Conservation (phyloP, 176 grass and related monocot species). For the Cenchrus americanus region DNA sequence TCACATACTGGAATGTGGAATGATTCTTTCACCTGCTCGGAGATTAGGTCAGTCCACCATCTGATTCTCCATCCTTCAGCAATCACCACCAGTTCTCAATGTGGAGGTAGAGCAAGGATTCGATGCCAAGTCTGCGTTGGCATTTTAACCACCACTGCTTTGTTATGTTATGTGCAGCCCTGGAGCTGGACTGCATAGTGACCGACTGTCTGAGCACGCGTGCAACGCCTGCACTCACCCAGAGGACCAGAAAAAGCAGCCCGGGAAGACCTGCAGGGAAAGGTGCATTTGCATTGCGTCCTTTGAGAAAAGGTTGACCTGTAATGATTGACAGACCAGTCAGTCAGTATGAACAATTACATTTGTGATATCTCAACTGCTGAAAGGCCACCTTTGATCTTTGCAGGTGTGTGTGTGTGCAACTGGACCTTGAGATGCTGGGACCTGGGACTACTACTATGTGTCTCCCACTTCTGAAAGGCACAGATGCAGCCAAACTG, state of each 20-base stretch:
- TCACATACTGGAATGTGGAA: neutral
- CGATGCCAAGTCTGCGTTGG: conserved; percentile 9
- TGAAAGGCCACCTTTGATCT: conserved; percentile 11
- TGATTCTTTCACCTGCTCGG: conserved; percentile 3
- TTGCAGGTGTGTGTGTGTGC: neutral
- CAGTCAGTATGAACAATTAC: conserved; percentile 31
- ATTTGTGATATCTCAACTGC: conserved; percentile 31
- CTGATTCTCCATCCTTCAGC: neutral
- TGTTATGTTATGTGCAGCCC: neutral
- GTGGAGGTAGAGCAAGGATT: neutral
- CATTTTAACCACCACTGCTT: conserved; percentile 31
- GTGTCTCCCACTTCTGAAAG: conserved; percentile 30
- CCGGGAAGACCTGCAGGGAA: conserved; percentile 31
- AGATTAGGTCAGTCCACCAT: conserved; percentile 40
- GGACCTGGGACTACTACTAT: conserved; percentile 1
- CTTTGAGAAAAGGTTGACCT: conserved; percentile 41
- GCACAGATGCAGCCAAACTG: neutral
- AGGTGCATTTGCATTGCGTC: neutral
- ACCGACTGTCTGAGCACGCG: conserved; percentile 28
- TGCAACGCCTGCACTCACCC: conserved; percentile 35
- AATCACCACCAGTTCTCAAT: conserved; percentile 20
- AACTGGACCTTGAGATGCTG: conserved; percentile 5
- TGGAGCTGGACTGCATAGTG: neutral
- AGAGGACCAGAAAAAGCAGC: conserved; percentile 15
- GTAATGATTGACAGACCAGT: conserved; percentile 39